These are phyloP conservation scores for Penicillium glabrum DNA, from an alignment of 2,329 filamentous ascomycete genomes.

Conservation along the genomic window DNA sequence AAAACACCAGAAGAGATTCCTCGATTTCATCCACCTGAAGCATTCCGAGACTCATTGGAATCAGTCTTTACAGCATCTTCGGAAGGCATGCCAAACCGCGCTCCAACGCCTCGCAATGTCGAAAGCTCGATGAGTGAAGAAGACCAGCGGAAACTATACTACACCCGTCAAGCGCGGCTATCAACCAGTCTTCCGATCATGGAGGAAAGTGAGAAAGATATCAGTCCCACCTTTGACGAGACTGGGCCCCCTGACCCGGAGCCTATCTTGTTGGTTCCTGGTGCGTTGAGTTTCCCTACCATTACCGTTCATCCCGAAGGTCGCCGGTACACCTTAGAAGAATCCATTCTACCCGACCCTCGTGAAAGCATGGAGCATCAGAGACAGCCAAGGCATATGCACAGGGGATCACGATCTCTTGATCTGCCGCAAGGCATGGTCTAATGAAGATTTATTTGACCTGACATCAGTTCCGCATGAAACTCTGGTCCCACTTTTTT, in stretches of 20 bases:
- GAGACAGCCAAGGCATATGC: background rate
- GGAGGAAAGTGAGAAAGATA: background rate
- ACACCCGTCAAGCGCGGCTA: conserved; percentile 56
- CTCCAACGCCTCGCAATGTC: conserved; percentile 67
- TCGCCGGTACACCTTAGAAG: background rate
- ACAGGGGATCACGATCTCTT: background rate
- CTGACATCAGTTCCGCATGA: conserved; percentile 6
- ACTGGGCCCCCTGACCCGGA: background rate
- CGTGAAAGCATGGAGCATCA: background rate
- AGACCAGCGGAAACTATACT: conserved; percentile 70
- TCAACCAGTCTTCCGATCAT: conserved; percentile 3
- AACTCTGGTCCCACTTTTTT: conserved; percentile 4
- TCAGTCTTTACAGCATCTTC: conserved; percentile 57
- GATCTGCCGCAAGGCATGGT: conserved; percentile 6
- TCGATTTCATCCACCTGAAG: conserved; percentile 52
- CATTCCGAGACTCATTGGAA: conserved; percentile 60
- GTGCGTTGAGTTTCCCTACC: background rate
- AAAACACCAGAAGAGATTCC: conserved; percentile 48
- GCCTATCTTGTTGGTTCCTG: background rate
- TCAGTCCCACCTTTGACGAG: background rate
- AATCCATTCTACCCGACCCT: background rate
- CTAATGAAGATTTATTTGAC: background rate
- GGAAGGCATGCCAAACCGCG: conserved; percentile 57
- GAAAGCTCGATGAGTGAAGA: conserved; percentile 78
- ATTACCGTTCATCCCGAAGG: background rate